Percentiles rank a stretch among this genome's conserved stretches.
phyloP scores from a whole-genome alignment of 208 protist genomes.

The Herpetomonas tarakana region DNA sequence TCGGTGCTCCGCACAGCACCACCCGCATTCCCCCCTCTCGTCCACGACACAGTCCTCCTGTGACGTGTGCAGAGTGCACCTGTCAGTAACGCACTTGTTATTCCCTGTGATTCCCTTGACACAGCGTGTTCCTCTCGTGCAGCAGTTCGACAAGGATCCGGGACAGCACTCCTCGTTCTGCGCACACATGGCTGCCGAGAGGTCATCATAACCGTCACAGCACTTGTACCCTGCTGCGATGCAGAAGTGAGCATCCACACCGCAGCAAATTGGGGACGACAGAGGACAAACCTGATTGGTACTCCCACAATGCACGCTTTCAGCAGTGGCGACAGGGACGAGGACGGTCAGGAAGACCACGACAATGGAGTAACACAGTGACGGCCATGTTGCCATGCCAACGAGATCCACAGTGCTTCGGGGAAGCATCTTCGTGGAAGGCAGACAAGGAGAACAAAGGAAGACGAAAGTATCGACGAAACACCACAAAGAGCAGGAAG shows the following conservation, averaged over 20 bases:
- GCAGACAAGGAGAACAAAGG: too few species aligned
- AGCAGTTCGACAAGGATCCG: too few species aligned
- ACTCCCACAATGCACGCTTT: constrained; percentile 2
- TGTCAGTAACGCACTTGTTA: too few species aligned
- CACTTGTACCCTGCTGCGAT: constrained; percentile 37
- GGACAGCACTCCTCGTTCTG: constrained; percentile 37
- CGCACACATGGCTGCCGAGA: constrained; percentile 17
- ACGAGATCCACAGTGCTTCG: too few species aligned
- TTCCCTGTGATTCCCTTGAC: too few species aligned
- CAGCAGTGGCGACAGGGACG: not conserved
- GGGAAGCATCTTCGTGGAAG: too few species aligned
- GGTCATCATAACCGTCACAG: constrained; percentile 17
- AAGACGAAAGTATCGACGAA: too few species aligned
- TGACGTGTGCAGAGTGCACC: constrained; percentile 19
- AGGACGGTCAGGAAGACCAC: not conserved
- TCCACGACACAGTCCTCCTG: constrained; percentile 28
- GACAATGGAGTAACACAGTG: too few species aligned
- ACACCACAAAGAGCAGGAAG: too few species aligned
- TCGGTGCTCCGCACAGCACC: constrained; percentile 48
- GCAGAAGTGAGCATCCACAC: constrained; percentile 1
- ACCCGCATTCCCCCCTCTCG: constrained; percentile 17
- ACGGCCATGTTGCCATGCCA: too few species aligned
- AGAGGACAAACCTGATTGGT: constrained; percentile 20
- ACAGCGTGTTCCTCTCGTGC: constrained; percentile 23
- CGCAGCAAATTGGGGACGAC: constrained; percentile 43